Evolutionary conservation across 2,329 filamentous ascomycete species (phyloP).

Genomic region (Neonectria ditissima): DNA sequence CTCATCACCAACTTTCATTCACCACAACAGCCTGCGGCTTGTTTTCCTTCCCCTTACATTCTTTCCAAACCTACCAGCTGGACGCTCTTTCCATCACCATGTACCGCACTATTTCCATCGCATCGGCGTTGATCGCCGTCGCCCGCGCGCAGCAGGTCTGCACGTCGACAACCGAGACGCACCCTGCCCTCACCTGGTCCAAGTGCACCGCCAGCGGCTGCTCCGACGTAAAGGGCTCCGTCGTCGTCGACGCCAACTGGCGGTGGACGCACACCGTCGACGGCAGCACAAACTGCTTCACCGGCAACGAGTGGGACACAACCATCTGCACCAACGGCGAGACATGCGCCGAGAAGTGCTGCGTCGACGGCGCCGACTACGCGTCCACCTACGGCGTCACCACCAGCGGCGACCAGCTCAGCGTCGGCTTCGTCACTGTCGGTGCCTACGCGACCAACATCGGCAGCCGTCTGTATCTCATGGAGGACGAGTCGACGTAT

Average conservation of each 20-base stretch:
- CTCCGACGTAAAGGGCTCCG: slow-evolving; percentile 58
- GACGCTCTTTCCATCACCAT: slow-evolving; percentile 31
- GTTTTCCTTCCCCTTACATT: slow-evolving; percentile 20
- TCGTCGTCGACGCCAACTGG: slow-evolving; percentile 71
- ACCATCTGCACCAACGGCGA: slow-evolving; percentile 53
- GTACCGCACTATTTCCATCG: slow-evolving; percentile 43
- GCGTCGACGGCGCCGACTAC: slow-evolving; percentile 65
- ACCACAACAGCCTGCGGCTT: slow-evolving; percentile 34
- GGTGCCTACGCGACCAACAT: slow-evolving; percentile 58
- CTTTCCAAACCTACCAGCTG: slow-evolving; percentile 1
- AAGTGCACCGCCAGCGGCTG: slow-evolving; percentile 65
- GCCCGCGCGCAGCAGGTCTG: slow-evolving; percentile 62
- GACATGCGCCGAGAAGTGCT: slow-evolving; percentile 61
- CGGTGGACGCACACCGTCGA: slow-evolving; percentile 65
- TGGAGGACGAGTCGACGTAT: slow-evolving; percentile 71
- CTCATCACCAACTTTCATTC: slow-evolving; percentile 17
- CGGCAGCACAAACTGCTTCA: slow-evolving; percentile 67
- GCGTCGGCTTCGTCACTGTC: slow-evolving; percentile 67
- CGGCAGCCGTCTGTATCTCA: slow-evolving; percentile 71
- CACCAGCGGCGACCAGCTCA: slow-evolving; percentile 62
- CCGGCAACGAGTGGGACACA: slow-evolving; percentile 61
- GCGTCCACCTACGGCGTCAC: slow-evolving; percentile 63
- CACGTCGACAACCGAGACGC: slow-evolving; percentile 58
- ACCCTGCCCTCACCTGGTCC: slow-evolving; percentile 65
- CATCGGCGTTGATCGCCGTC: slow-evolving; percentile 42